These are phyloP conservation scores for Primulina eburnea DNA, from an alignment of 257 asterid species.

Conservation along the genomic window DNA sequence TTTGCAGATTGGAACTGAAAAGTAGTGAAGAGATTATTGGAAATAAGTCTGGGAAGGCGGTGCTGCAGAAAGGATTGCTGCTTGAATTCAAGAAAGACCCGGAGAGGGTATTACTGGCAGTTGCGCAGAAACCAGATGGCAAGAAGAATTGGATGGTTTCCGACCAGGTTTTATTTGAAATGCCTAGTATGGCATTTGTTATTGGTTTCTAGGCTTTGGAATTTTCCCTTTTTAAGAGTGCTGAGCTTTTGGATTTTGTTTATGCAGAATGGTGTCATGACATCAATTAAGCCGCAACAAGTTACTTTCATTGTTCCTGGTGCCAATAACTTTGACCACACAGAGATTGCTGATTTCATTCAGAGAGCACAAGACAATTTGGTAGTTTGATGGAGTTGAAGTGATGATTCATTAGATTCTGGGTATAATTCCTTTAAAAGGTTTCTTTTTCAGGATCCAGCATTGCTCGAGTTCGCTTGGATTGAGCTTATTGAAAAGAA, in stretches of 20 bases:
- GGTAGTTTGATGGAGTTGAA: slow-evolving; percentile 45
- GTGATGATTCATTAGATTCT: slow-evolving; percentile 22
- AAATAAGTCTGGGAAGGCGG: slow-evolving; percentile 51
- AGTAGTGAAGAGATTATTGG: slow-evolving; percentile 56
- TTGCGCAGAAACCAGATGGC: slow-evolving; percentile 89
- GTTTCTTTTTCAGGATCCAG: slow-evolving; percentile 60
- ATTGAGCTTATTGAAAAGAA: slow-evolving; percentile 88
- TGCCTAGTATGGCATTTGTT: slow-evolving; percentile 31
- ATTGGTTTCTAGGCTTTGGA: slow-evolving; percentile 36
- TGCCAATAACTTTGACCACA: slow-evolving; percentile 59
- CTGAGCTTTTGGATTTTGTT: slow-evolving; percentile 24
- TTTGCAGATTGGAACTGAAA: slow-evolving; percentile 58
- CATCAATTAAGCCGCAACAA: slow-evolving; percentile 94
- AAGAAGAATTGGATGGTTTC: slow-evolving; percentile 94
- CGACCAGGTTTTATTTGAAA: slow-evolving; percentile 72
- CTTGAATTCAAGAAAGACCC: slow-evolving; percentile 92
- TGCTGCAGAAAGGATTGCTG: slow-evolving; percentile 65
- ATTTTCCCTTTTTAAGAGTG: slow-evolving; percentile 18
- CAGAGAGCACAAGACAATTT: slow-evolving; percentile 72
- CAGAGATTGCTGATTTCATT: slow-evolving; percentile 65
- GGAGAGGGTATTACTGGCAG: slow-evolving; percentile 78
- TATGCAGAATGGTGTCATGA: slow-evolving; percentile 70
- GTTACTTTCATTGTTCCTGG: slow-evolving; percentile 92
- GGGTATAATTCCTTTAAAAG: slow-evolving; percentile 18
- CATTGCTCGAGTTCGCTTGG: slow-evolving; percentile 96